phyloP scores from a whole-genome alignment of 257 asterid species.

The Capsicum baccatum region DNA sequence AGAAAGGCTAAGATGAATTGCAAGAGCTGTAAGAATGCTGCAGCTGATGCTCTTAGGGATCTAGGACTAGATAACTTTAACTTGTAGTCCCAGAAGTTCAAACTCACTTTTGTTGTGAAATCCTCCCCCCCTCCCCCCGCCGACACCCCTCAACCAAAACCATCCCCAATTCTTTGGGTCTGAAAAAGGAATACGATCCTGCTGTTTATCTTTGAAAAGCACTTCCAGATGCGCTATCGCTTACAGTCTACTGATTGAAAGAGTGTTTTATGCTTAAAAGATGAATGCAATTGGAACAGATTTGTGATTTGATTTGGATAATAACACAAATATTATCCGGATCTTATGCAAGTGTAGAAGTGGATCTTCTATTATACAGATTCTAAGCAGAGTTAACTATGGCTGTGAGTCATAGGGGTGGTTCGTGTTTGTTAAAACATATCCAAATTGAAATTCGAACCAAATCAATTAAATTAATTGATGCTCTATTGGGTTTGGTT shows the following conservation, averaged over 20 bases:
- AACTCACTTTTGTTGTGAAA: not conserved
- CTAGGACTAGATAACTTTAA: constrained; percentile 79
- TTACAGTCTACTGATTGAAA: not conserved
- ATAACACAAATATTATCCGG: not conserved
- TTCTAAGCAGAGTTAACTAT: not conserved
- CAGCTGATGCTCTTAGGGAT: constrained; percentile 87
- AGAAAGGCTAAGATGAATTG: constrained; percentile 74
- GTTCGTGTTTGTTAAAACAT: not conserved
- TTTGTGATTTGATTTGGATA: not conserved
- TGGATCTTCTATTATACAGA: not conserved
- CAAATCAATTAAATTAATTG: not conserved
- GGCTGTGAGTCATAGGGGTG: not conserved
- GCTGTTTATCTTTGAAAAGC: not conserved
- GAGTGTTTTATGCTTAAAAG: not conserved
- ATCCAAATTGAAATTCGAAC: not conserved
- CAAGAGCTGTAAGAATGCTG: constrained; percentile 83
- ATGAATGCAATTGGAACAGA: not conserved
- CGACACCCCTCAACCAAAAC: not conserved
- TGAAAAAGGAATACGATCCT: no score
- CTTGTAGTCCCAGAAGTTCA: constrained; percentile 40
- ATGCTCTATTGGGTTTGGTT: not conserved
- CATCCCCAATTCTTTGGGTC: not conserved
- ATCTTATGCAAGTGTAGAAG: not conserved
- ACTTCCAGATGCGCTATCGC: not conserved
- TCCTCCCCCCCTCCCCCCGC: not conserved